These are phyloP conservation scores for Bipolaris cookei DNA, from an alignment of 2,329 filamentous ascomycete species.

Conservation along the genomic window DNA sequence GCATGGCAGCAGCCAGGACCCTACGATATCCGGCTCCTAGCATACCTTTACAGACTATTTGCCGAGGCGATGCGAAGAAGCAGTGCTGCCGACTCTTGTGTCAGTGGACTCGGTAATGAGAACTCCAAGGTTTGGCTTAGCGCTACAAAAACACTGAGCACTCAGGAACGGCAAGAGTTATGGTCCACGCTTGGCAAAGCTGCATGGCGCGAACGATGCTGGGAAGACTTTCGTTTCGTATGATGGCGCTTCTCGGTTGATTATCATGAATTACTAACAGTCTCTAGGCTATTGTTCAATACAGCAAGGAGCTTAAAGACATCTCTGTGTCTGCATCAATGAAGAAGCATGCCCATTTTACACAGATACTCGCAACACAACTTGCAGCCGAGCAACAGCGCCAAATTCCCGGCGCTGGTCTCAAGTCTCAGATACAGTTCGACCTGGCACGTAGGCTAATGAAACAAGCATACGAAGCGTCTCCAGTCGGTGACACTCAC, in stretches of 20 bases:
- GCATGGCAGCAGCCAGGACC: slow-evolving; percentile 34
- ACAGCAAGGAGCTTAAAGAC: slow-evolving; percentile 33
- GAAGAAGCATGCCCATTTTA: slow-evolving; percentile 36
- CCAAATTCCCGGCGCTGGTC: slow-evolving; percentile 19
- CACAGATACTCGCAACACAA: slow-evolving; percentile 38
- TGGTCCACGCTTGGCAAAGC: slow-evolving; percentile 37
- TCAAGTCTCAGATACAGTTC: slow-evolving; percentile 27
- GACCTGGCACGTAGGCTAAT: slow-evolving; percentile 33
- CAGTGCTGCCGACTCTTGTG: background rate
- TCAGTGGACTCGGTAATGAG: slow-evolving; percentile 28
- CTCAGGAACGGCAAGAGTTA: slow-evolving; percentile 31
- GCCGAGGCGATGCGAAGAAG: slow-evolving; percentile 27
- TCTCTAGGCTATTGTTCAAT: slow-evolving; percentile 38
- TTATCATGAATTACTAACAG: slow-evolving; percentile 11
- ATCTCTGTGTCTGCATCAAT: slow-evolving; percentile 14
- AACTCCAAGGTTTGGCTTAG: slow-evolving; percentile 39
- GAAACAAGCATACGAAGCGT: slow-evolving; percentile 37
- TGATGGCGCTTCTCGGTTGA: slow-evolving; percentile 4
- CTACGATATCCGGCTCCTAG: slow-evolving; percentile 35
- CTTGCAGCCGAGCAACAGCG: slow-evolving; percentile 36
- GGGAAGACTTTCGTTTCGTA: slow-evolving; percentile 46
- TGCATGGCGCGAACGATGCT: slow-evolving; percentile 41
- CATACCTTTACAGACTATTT: slow-evolving; percentile 35
- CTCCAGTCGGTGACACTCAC: slow-evolving; percentile 23
- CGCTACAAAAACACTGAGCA: slow-evolving; percentile 33